A percentile compares a stretch with the other conserved stretches of the same genome.
Evolutionary conservation across 768 basidiomycete genomes (phyloP).

Genomic region (Glaciozyma martinii): DNA sequence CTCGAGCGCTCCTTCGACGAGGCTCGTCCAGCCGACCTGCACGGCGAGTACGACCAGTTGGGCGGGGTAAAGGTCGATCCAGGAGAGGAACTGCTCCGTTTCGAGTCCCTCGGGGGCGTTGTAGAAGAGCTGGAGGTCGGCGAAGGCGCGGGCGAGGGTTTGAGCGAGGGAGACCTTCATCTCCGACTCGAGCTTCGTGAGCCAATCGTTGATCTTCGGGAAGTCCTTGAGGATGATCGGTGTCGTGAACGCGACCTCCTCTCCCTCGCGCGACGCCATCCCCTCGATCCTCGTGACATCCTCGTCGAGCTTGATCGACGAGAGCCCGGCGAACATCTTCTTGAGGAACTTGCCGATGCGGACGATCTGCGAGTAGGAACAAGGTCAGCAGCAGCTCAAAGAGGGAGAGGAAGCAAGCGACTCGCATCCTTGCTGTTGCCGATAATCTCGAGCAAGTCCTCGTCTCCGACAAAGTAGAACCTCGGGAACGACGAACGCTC

Average conservation of each 20-base stretch:
- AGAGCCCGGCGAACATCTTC: constrained; percentile 99
- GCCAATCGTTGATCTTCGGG: constrained; percentile 98
- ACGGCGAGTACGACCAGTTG: constrained; percentile 92
- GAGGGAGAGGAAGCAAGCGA: neutral
- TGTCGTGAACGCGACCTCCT: constrained; percentile 74
- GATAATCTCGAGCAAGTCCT: constrained; percentile 95
- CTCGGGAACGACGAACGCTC: constrained; percentile 97
- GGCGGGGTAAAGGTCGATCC: constrained; percentile 92
- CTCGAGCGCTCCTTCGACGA: constrained; percentile 65
- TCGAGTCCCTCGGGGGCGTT: constrained; percentile 54
- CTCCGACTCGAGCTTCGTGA: constrained; percentile 79
- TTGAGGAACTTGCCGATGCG: constrained; percentile 99
- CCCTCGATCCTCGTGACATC: constrained; percentile 79
- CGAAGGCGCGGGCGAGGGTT: constrained; percentile 67
- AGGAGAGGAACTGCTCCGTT: constrained; percentile 62
- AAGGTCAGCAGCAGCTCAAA: neutral
- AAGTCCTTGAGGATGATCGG: constrained; percentile 83
- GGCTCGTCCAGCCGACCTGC: constrained; percentile 87
- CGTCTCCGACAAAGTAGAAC: constrained; percentile 99
- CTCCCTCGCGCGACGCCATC: constrained; percentile 92
- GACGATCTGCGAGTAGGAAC: constrained; percentile 47
- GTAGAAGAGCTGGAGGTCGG: constrained; percentile 72
- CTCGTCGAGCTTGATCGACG: constrained; percentile 77
- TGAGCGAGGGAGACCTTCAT: constrained; percentile 85
- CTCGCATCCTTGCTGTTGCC: constrained; percentile 87